phyloP scores from a whole-genome alignment of 768 basidiomycete genomes.

The Pisolithus tinctorius region DNA sequence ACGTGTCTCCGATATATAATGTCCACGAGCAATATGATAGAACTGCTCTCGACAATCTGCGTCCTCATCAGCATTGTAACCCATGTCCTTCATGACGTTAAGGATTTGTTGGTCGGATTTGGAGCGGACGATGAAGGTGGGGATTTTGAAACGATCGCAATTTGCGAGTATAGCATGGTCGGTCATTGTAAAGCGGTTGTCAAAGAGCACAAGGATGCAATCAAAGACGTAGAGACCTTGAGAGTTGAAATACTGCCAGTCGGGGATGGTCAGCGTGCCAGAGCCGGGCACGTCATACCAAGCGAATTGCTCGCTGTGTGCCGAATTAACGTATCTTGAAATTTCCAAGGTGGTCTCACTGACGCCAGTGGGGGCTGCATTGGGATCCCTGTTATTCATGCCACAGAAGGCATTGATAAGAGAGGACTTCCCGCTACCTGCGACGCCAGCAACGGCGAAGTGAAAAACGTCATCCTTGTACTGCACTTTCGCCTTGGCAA shows the following conservation, averaged over 20 bases:
- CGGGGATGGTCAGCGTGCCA: conserved; percentile 17
- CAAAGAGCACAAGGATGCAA: conserved; percentile 10
- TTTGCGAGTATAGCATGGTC: conserved; percentile 21
- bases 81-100: conserved; percentile 7
- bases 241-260: conserved; percentile 24
- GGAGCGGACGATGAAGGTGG: conserved; percentile 22
- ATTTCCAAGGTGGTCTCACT: conserved; percentile 18
- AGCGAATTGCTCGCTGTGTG: conserved; percentile 9
- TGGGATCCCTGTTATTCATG: conserved; percentile 9
- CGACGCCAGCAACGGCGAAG: conserved; percentile 5
- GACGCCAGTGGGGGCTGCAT: conserved; percentile 20
- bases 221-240: conserved; percentile 21
- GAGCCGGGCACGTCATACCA: conserved; percentile 28
- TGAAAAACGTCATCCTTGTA: conserved; percentile 9
- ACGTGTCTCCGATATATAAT: conserved; percentile 4
- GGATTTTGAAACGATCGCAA: conserved; percentile 18
- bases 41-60: background rate
- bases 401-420: conserved; percentile 20
- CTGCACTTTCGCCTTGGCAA: background rate
- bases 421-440: conserved; percentile 11
- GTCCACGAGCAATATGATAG: conserved; percentile 2
- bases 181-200: conserved; percentile 20
- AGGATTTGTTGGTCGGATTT: conserved; percentile 17
- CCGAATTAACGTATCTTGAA: conserved; percentile 15
- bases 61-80: conserved; percentile 3